Conservation (phyloP, 805 yeast genomes). For the Myxozyma geophila region DNA sequence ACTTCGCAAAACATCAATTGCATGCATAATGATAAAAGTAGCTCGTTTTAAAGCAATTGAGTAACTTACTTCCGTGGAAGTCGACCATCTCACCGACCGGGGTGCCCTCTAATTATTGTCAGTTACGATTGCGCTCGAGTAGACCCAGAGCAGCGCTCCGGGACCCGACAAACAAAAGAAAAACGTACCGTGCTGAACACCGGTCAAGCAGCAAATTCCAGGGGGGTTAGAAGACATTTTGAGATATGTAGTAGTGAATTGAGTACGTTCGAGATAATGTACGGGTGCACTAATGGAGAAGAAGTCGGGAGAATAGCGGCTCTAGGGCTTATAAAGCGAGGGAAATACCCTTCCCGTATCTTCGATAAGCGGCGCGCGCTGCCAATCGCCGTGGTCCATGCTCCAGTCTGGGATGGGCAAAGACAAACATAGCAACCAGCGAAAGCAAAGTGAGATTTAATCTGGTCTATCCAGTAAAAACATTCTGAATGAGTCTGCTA, state of each 20-base stretch:
- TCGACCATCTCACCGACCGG: conserved; percentile 34
- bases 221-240: conserved; percentile 35
- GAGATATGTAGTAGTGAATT: not conserved
- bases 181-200: conserved; percentile 35
- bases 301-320: not conserved
- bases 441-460: too few relatives aligned
- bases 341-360: not conserved
- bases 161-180: not conserved
- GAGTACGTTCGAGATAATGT: not conserved
- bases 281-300: not conserved
- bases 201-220: conserved; percentile 37
- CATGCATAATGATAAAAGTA: not conserved
- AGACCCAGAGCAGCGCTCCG: not conserved
- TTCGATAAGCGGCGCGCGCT: conserved; percentile 1
- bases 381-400: not conserved
- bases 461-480: too few relatives aligned
- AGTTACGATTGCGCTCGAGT: not conserved
- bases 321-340: not conserved
- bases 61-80: conserved; percentile 35
- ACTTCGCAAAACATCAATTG: not conserved
- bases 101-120: conserved; percentile 23
- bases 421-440: too few relatives aligned
- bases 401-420: not conserved
- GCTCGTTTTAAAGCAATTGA: not conserved
- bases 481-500: too few relatives aligned